These are phyloP conservation scores for Solanum lycopersicoides DNA, from an alignment of 257 asterid species.

Conservation along the genomic window DNA sequence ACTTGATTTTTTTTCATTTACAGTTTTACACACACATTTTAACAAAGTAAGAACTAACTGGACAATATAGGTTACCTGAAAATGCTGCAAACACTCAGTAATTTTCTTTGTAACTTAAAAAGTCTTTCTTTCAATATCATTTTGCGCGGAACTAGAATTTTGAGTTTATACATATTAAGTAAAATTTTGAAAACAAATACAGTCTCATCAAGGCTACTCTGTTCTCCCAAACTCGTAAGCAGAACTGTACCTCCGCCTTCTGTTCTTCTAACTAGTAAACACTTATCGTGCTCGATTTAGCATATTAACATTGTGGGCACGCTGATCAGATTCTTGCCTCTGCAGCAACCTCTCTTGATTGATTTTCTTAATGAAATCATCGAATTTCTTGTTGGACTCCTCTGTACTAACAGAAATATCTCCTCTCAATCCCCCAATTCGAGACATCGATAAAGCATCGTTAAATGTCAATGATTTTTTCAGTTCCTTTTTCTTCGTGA, in stretches of 20 bases:
- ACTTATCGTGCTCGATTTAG: background rate
- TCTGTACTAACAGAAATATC: conserved; percentile 41
- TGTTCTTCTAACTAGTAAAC: background rate
- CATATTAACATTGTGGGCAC: background rate
- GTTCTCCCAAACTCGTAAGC: background rate
- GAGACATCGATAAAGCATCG: conserved; percentile 28
- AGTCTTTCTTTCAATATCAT: background rate
- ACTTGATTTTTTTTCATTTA: background rate
- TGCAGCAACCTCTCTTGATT: conserved; percentile 39
- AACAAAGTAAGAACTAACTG: background rate
- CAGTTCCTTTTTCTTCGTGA: conserved; percentile 20
- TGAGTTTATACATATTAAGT: background rate
- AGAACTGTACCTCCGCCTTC: background rate
- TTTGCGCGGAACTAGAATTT: background rate
- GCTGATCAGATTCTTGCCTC: conserved; percentile 52
- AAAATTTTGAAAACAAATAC: background rate
- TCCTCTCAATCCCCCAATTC: conserved; percentile 40
- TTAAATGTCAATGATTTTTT: conserved; percentile 48
- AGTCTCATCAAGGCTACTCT: background rate
- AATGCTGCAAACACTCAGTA: background rate
- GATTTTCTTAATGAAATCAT: conserved; percentile 48
- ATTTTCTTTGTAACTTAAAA: background rate
- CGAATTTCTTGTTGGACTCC: conserved; percentile 40
- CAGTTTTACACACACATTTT: background rate
- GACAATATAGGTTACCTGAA: background rate